Percentiles rank a stretch among this genome's conserved stretches.
Evolutionary conservation across 2,329 filamentous ascomycete species (phyloP).

Genomic region (Cladosporium phlei): DNA sequence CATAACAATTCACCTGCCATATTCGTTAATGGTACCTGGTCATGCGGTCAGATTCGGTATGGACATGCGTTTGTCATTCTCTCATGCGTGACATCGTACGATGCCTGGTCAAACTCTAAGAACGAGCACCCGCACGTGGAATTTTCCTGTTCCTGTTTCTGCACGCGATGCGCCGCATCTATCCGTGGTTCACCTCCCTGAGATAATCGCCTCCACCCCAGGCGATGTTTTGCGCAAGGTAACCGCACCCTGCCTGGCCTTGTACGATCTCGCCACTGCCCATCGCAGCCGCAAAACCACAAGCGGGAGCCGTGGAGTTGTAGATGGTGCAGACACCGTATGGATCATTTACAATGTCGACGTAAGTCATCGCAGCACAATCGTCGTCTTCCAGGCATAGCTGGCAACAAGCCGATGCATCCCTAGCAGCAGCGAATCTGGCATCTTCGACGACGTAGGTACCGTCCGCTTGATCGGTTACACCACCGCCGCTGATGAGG

Average conservation of each 20-base stretch:
- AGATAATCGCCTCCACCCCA: background rate
- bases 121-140: no score
- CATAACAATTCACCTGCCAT: no score
- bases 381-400: slow-evolving; percentile 1
- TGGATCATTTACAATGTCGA: slow-evolving; percentile 7
- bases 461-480: background rate
- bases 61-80: no score
- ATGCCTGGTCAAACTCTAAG: no score
- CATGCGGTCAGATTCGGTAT: no score
- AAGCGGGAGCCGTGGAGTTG: slow-evolving; percentile 1
- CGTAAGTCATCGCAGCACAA: slow-evolving; percentile 9
- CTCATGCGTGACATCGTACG: no score
- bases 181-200: background rate
- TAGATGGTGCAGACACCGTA: slow-evolving; percentile 3
- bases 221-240: slow-evolving; percentile 2
- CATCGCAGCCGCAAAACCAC: slow-evolving; percentile 2
- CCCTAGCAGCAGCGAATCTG: background rate
- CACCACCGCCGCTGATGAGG: background rate
- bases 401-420: slow-evolving; percentile 5
- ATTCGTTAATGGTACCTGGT: no score
- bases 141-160: no score
- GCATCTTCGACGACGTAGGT: slow-evolving; percentile 1
- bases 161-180: no score
- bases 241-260: slow-evolving; percentile 4
- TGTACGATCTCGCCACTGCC: background rate